Percentiles rank a stretch among this genome's conserved stretches.
These are phyloP conservation scores for Hydrangea macrophylla DNA, from an alignment of 148 eudicot genomes.

Conservation along the genomic window DNA sequence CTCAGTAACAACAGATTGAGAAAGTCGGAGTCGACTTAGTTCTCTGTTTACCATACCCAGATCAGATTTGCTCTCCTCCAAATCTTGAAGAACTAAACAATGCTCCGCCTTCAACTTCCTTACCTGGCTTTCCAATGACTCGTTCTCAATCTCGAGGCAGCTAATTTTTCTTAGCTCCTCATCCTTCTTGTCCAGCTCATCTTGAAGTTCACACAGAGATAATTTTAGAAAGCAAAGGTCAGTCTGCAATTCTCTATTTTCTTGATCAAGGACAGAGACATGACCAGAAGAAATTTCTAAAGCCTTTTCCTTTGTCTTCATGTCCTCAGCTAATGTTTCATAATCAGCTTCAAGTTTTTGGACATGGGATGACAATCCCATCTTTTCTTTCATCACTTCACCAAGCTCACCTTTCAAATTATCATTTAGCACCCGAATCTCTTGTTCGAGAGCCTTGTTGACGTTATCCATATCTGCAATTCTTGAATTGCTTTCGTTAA, in stretches of 20 bases:
- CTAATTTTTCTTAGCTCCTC: constrained; percentile 27
- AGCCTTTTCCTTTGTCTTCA: constrained; percentile 30
- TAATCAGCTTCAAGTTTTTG: constrained; percentile 31
- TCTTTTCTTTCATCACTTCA: constrained; percentile 32
- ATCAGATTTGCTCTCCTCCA: constrained; percentile 45
- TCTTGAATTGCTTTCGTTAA: constrained; percentile 11
- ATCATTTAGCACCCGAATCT: constrained; percentile 22
- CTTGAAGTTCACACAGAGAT: constrained; percentile 25
- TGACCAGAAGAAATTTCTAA: constrained; percentile 29
- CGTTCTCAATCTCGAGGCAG: constrained; percentile 40
- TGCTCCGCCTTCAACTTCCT: constrained; percentile 30
- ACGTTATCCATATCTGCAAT: constrained; percentile 14
- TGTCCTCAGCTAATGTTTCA: constrained; percentile 20
- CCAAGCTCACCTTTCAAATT: constrained; percentile 23
- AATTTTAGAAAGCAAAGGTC: constrained; percentile 20
- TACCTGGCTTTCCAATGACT: constrained; percentile 27
- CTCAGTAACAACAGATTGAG: constrained; percentile 30
- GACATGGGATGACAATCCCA: constrained; percentile 26
- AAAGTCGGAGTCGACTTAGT: constrained; percentile 23
- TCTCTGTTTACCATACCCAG: constrained; percentile 27
- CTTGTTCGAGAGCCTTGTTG: constrained; percentile 26
- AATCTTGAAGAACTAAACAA: constrained; percentile 23
- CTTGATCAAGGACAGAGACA: constrained; percentile 28
- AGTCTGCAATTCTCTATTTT: constrained; percentile 27
- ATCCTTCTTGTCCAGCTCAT: constrained; percentile 31